Evolutionary conservation across 257 asterid genomes (phyloP), one percentile per base, ranked within the genome.

Genomic region (Solanum lycopersicoides): DNA sequence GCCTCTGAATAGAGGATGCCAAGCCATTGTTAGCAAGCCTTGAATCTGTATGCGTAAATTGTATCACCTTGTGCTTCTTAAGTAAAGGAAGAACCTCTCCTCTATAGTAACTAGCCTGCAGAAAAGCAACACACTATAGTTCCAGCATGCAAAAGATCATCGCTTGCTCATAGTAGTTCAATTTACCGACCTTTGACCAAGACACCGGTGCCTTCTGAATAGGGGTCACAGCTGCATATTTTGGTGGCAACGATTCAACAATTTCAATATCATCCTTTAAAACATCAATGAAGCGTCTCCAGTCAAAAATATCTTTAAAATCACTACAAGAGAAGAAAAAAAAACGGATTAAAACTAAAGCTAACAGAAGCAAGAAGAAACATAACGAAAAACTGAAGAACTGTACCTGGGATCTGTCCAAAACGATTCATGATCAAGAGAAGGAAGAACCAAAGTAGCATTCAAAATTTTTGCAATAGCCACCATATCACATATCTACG

Each of bases 401-500:
- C 6, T 53, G 4, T 90, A 93, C 98, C 98, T 94, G 14, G 98
- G 95, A 87, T 94, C 98, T 0, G 94, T 92, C 98, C 98, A 93
- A 63, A 93, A 94, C 83, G 95, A 93, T 1, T 88, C 12, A 79
- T 94, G 98, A 65, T 94, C 98, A 15, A 94, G 96, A 23, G 92
- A 92, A 41, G 98, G 98, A 86, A 94, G 94, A 86, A 94, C 95
- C 20, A 94, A 93, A 30, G 95, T 89, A 28, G 98, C 96, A 65
- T 93, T 92, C 91, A 92, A 88, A 75, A 94, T 88, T 88, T 89
- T 93, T 41, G 93, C 93, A 71, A 93, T 77, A 0, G 98, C 94
- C 71, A 93, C 95, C 95, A 94, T 94, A 83, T 94, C 98, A 65
- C 96, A 94, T 91, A 94, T 93, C 98, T 94, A 88, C 63, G 45